Conservation (phyloP, 306 rosid species). For the Calophaca sinica region DNA sequence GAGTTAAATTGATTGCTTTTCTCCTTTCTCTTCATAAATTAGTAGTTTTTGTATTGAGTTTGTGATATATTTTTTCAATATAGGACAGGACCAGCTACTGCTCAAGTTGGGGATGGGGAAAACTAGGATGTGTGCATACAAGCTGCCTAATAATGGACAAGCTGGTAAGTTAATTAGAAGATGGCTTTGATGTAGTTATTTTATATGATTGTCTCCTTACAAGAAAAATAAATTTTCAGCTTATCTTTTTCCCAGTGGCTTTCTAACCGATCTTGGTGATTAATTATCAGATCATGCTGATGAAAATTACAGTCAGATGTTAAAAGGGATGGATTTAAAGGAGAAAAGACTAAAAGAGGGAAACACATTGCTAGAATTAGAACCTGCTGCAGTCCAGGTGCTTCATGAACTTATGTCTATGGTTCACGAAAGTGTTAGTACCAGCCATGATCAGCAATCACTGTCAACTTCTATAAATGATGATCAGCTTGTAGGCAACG, state of each 20-base stretch:
- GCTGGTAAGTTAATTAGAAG: conserved; percentile 56
- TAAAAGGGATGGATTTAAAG: conserved; percentile 56
- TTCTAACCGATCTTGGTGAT: conserved; percentile 45
- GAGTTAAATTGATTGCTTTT: conserved; percentile 20
- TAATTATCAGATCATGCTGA: conserved; percentile 60
- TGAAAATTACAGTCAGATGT: conserved; percentile 48
- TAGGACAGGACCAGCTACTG: conserved; percentile 77
- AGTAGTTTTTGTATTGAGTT: conserved; percentile 27
- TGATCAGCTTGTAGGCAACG: conserved; percentile 51
- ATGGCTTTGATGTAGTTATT: conserved; percentile 29
- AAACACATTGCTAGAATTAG: conserved; percentile 59
- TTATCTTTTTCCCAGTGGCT: conserved; percentile 33
- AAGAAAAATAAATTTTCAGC: conserved; percentile 33
- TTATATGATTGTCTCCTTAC: conserved; percentile 26
- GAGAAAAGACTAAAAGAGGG: conserved; percentile 54
- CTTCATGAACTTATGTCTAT: conserved; percentile 84
- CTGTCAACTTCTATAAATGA: conserved; percentile 59
- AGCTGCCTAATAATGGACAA: conserved; percentile 50
- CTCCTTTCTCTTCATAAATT: conserved; percentile 34
- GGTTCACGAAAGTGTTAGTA: conserved; percentile 69
- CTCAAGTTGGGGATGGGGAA: conserved; percentile 56
- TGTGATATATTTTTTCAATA: conserved; percentile 46
- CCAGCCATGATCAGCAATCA: conserved; percentile 51
- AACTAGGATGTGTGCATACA: conserved; percentile 36
- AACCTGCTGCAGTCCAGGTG: conserved; percentile 68